phyloP scores from a whole-genome alignment of 306 rosid species.

The Ormosia emarginata region DNA sequence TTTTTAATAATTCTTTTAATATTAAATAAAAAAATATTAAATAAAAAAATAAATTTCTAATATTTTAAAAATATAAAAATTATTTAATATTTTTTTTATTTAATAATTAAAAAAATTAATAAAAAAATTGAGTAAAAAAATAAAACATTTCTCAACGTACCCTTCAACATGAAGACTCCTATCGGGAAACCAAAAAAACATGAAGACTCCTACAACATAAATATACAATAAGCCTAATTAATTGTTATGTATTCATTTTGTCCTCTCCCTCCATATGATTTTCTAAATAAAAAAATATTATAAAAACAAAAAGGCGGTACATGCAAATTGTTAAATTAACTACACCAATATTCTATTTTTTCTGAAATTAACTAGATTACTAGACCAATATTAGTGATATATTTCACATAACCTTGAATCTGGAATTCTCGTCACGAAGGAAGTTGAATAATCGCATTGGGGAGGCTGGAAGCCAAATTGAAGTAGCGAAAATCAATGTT shows the following conservation, averaged over 20 bases:
- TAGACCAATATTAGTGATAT: neutral
- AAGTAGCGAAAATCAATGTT: conserved; percentile 21
- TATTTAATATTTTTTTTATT: no score
- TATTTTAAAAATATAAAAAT: no score
- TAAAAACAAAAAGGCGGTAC: neutral
- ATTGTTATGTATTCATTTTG: neutral
- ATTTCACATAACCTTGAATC: conserved; percentile 22
- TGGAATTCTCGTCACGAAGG: conserved; percentile 20
- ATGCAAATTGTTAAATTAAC: neutral
- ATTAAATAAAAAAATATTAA: no score
- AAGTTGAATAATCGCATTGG: conserved; percentile 22
- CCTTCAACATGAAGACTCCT: neutral
- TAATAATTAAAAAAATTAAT: no score
- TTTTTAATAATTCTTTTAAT: no score
- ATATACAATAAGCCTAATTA: neutral
- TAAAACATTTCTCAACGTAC: no score
- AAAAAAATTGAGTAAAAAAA: no score
- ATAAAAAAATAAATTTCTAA: no score
- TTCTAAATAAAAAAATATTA: no score
- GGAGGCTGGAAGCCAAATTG: conserved; percentile 20
- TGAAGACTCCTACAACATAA: neutral
- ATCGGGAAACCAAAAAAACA: no score
- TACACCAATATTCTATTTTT: neutral
- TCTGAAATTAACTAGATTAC: neutral
- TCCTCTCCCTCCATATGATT: neutral